These are phyloP conservation scores for Colletotrichum graminicola DNA, from an alignment of 2,329 filamentous ascomycete species.

Conservation along the genomic window DNA sequence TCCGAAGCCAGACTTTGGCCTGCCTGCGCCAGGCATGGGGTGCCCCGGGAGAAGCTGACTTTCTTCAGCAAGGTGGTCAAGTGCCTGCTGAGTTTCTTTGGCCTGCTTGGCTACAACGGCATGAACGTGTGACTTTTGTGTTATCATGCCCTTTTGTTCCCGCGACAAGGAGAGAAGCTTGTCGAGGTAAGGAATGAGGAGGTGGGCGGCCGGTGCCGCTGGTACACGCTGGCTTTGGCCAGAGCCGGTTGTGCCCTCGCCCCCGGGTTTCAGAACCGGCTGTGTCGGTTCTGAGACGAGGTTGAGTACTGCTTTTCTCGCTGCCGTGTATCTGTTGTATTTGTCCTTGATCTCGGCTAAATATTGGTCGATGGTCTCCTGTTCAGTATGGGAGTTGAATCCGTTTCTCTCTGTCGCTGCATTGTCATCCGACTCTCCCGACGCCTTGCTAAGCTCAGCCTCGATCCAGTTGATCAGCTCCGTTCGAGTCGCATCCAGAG, in stretches of 20 bases:
- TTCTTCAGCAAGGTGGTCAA: constrained; percentile 70
- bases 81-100: constrained; percentile 61
- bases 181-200: constrained; percentile 69
- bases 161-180: constrained; percentile 64
- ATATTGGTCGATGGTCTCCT: constrained; percentile 53
- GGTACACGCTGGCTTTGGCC: constrained; percentile 38
- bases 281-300: constrained; percentile 52
- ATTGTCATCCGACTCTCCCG: constrained; percentile 48
- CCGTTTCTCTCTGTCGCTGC: constrained; percentile 41
- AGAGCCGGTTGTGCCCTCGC: constrained; percentile 4
- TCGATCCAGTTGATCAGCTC: constrained; percentile 77
- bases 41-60: constrained; percentile 71
- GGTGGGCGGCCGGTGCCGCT: constrained; percentile 52
- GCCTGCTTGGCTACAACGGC: constrained; percentile 62
- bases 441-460: constrained; percentile 68
- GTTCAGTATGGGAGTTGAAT: constrained; percentile 39
- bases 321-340: constrained; percentile 65
- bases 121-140: constrained; percentile 70
- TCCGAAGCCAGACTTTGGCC: constrained; percentile 57
- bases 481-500: constrained; percentile 67
- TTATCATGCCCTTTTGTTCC: constrained; percentile 68
- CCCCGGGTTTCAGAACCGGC: constrained; percentile 44
- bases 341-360: constrained; percentile 64
- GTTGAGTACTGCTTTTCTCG: constrained; percentile 62
- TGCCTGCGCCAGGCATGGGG: constrained; percentile 55